Evolutionary conservation across 306 rosid species (phyloP).

Genomic region (Cucumis cinereus): DNA sequence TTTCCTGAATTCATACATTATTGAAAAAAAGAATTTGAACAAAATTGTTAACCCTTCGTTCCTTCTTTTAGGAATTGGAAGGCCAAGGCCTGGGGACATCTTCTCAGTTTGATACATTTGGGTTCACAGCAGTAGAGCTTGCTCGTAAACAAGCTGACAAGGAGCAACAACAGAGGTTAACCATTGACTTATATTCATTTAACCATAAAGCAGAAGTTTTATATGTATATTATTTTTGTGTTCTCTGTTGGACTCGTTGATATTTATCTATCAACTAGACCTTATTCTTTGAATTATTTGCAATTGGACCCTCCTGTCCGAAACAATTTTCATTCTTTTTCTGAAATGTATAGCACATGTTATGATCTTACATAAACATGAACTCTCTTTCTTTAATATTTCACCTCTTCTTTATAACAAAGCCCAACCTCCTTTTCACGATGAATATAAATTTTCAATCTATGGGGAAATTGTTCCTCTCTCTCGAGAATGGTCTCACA

Average conservation of each 20-base stretch:
- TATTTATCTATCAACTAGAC: background rate
- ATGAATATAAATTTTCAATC: background rate
- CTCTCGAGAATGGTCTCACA: background rate
- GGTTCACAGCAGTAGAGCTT: slow-evolving; percentile 68
- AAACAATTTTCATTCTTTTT: background rate
- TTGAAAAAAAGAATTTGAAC: slow-evolving; percentile 7
- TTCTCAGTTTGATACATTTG: slow-evolving; percentile 86
- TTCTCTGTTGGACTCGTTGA: background rate
- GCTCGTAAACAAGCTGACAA: slow-evolving; percentile 85
- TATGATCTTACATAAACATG: background rate
- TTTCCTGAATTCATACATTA: background rate
- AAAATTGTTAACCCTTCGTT: background rate
- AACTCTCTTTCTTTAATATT: background rate
- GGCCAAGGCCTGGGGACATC: slow-evolving; percentile 75
- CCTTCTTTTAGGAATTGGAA: slow-evolving; percentile 54
- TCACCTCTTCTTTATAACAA: background rate
- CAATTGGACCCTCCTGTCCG: background rate
- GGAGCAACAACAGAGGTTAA: slow-evolving; percentile 80
- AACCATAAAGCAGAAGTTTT: background rate
- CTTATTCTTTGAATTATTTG: background rate
- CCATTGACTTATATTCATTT: background rate
- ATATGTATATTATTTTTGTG: background rate
- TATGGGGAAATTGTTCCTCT: background rate
- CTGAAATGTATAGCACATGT: background rate
- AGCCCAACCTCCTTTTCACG: background rate